Base-by-base conservation (phyloP, 208 protist genomes). In the Leishmania tarentolae region DNA sequence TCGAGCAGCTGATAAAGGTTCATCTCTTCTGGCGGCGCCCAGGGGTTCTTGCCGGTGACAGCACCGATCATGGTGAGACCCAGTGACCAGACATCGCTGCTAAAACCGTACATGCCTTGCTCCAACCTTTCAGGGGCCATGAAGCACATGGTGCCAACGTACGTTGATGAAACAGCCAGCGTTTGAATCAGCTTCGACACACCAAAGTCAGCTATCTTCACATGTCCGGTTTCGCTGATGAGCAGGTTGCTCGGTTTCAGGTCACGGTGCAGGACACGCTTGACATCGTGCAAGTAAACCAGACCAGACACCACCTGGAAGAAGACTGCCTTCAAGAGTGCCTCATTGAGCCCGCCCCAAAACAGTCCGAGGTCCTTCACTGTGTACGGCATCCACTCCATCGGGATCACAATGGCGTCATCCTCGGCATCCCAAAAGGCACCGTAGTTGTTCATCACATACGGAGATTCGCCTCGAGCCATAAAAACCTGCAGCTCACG, bases 201-300 rank as follows among this genome's bases (percentile, higher is more conserved):
- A 15, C 97, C 97, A 92, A 99, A 99, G 75, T 99, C 97, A 40
- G 93, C 92, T 81, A 99, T 98, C 68, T 98, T 98, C 50, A 97
- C 93, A 68, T 93, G 90, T 56, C 95, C 92, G 47, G 92, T 87
- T 44, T 93, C 88, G 76, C 98, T 98, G 75, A 99, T 92, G 19
- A 99, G 93, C 37, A 99, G 80, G 89, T 99, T 99, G 81, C 91
- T 96, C 52, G 99, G 99, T 85, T 99, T 99, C 63, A 99, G 76
- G 79, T 99, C 98, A 35, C 98, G 86, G 85, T 99, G 99, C 66
- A 99, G 94, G 35, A 96, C 93, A 9, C 93, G 92, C 83, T 97
- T 96, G 47, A 86, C 88, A 74, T 95, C 90, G 78, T 97, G 94
- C 19, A 97, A 87, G 76, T 96, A 97, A 47, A 93, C 88, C 1